phyloP scores from a whole-genome alignment of 2,329 filamentous ascomycete genomes.

The Orbilia ellipsospora region DNA sequence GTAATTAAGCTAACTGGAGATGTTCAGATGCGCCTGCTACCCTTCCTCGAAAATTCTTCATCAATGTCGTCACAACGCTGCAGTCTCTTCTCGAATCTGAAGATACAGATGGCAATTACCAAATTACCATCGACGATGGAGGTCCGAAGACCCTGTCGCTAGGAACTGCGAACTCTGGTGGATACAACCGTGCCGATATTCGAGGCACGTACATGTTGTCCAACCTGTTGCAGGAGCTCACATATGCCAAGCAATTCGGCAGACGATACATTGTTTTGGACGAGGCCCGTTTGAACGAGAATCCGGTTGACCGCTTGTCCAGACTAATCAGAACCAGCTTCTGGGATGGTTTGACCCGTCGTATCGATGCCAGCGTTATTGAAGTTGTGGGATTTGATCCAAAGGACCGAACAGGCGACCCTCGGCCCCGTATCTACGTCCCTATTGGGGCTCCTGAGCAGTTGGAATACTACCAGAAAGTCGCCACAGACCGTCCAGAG shows the following conservation, averaged over 20 bases:
- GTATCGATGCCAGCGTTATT: conserved; percentile 88
- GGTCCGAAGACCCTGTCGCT: conserved; percentile 91
- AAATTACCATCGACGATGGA: conserved; percentile 96
- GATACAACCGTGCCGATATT: conserved; percentile 87
- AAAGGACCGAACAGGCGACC: conserved; percentile 94
- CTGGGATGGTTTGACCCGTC: conserved; percentile 89
- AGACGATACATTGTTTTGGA: conserved; percentile 90
- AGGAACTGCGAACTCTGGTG: conserved; percentile 85
- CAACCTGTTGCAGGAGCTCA: conserved; percentile 94
- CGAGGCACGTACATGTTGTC: conserved; percentile 97
- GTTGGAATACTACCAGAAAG: conserved; percentile 84
- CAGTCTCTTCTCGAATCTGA: conserved; percentile 83
- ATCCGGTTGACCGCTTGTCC: conserved; percentile 87
- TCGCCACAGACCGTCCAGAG: conserved; percentile 82
- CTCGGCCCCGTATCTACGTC: conserved; percentile 89
- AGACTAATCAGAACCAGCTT: conserved; percentile 90
- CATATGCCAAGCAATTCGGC: conserved; percentile 88
- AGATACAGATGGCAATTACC: conserved; percentile 92
- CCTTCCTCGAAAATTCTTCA: conserved; percentile 80
- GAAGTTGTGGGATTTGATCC: conserved; percentile 87
- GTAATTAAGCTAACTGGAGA: background rate
- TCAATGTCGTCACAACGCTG: conserved; percentile 86
- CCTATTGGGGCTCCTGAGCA: conserved; percentile 86
- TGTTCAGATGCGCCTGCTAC: conserved; percentile 76
- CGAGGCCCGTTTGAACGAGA: conserved; percentile 90